These are phyloP conservation scores for Lathyrus tuberosus DNA, from an alignment of 306 rosid species.

Conservation along the genomic window DNA sequence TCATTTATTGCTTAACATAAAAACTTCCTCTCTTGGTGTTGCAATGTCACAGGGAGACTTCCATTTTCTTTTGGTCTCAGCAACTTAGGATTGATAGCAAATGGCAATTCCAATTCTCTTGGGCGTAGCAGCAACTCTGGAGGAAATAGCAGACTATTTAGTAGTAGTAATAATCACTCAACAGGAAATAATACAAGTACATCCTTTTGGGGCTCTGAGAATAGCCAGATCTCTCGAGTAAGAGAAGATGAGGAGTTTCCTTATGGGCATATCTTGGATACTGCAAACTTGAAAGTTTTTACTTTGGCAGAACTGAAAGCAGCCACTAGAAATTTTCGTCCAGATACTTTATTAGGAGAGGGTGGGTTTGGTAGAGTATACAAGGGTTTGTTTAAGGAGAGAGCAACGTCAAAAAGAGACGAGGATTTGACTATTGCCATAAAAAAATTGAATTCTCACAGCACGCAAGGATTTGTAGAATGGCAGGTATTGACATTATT, in stretches of 20 bases:
- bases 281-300: slow-evolving; percentile 63
- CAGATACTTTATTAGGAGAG: slow-evolving; percentile 68
- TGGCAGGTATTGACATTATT: slow-evolving; percentile 68
- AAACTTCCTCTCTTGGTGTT: slow-evolving; percentile 27
- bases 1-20: no score
- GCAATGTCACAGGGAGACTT: slow-evolving; percentile 37
- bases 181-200: slow-evolving; percentile 58
- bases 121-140: slow-evolving; percentile 50
- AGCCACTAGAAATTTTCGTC: slow-evolving; percentile 76
- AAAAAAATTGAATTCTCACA: slow-evolving; percentile 66
- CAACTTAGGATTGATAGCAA: slow-evolving; percentile 26
- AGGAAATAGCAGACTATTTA: slow-evolving; percentile 44
- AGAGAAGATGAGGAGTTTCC: slow-evolving; percentile 68
- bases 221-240: slow-evolving; percentile 52
- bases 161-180: slow-evolving; percentile 43
- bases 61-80: slow-evolving; percentile 27
- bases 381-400: slow-evolving; percentile 80
- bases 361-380: slow-evolving; percentile 92
- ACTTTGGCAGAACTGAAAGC: slow-evolving; percentile 62
- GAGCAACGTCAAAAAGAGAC: slow-evolving; percentile 42
- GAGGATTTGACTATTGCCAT: slow-evolving; percentile 62
- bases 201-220: slow-evolving; percentile 60
- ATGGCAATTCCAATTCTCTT: slow-evolving; percentile 42
- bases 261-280: slow-evolving; percentile 69
- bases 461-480: slow-evolving; percentile 77